Base-by-base conservation (phyloP, 23 red algal species). In the Gracilariopsis chorda region DNA sequence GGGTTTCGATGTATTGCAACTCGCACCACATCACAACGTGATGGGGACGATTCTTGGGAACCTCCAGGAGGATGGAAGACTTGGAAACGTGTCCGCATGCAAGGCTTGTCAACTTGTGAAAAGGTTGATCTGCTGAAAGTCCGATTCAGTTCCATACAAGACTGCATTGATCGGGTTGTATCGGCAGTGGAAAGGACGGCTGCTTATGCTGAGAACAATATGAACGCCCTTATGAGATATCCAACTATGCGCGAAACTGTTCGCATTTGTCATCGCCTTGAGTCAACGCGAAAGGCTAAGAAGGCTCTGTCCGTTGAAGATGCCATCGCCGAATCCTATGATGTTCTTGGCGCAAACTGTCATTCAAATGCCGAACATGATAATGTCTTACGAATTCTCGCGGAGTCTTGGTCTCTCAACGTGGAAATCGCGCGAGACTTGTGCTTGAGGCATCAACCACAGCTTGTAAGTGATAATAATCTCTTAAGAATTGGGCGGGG, bases 1-100 rank as follows among this genome's bases (percentile, higher is more conserved):
- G 91, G 92, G 56, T 98, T 98, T 87, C 84, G 82, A n/a, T 84
- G 93, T 63, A 80, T 98, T 80, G 90, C 75, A 25, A 92, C 86
- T 9, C 32, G 95, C 20, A 94, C 91, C 60, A 80, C 77, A 46
- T 36, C 80, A 41, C 57, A 84, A 46, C 17, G 23, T 23, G 78
- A 71, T 35, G 77, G 37, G 7, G 41, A 77, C 29, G 51, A 76
- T 39, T 60, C 48, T 51, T 84, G 77, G 79, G 69, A 86, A 21
- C 92, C 92, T 4, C 92, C 92, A 9, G 92, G 92, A n/a, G 83
- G 82, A 17, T 95, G 85, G 92, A 37, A 24, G 9, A 52, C 34
- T 24, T 95, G 92, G 92, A 41, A 35, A 9, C 53, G 60, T 33
- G 67, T 95, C 19, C 43, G 29, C 10, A 78, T 95, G 76, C 77